Evolutionary conservation across 2,329 filamentous ascomycete genomes (phyloP), one percentile per base, ranked within the genome.

Genomic region (Nemania serpens): DNA sequence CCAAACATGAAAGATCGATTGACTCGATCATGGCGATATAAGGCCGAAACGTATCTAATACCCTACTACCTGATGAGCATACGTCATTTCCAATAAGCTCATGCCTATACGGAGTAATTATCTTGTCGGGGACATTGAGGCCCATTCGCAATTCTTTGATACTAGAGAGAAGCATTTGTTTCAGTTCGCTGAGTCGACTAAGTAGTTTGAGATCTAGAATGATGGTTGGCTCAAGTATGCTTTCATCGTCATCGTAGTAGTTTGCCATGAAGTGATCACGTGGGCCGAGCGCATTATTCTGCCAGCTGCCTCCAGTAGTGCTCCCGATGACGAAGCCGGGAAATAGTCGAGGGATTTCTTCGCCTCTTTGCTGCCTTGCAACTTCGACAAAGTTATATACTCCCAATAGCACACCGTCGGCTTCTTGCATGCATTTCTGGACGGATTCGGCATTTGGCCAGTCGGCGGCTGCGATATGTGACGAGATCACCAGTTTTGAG

Each of bases 351-450:
- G 91, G 92, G 56, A 98, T 96, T 42, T 95, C 91, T 73, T 97
- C 94, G 58, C 94, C 94, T 59, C 93, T 85, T 75, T 98, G 95
- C 74, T 96, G 91, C 68, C 92, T 88, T 15, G 95, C 95, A 48
- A 98, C 91, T 73, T 98, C 94, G 37, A 98, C 94, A 75, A 97
- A 99, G 73, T 92, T 95, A 75, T 93, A 97, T 5, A 99, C 94
- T 5, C 94, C 94, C 56, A 95, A 85, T 58, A 98, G 83, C 20
- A 99, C 93, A 49, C 95, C 95, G 64, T 99, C 95, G n/a, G 95
- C 95, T 78, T 99, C 95, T 74, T 96, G 92, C 66, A 98, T 78
- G 72, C 95, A 99, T 75, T 99, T 99, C 56, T 95, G 89, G 63
- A 94, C 91, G 0, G 94, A 96, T 75, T 99, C 95, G 15, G 91